Base-by-base conservation (phyloP, 352 stramenopile species). In the Phytophthora sansomeana region DNA sequence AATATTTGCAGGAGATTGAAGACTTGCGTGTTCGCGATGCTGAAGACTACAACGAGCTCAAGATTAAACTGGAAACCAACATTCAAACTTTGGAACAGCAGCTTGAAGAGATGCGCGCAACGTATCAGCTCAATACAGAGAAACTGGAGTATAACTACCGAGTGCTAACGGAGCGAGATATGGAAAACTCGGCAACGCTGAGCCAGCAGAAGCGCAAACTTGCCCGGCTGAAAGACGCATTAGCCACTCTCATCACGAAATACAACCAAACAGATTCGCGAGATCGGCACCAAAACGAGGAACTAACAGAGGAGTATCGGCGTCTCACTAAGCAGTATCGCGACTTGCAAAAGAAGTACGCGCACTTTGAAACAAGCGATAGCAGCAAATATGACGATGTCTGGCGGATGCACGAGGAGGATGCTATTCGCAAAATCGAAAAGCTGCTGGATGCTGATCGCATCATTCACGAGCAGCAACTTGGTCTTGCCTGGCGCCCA, bases 81-180 rank as follows among this genome's bases (percentile, higher is more conserved):
- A 98, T 98, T 64, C 95, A 98, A 69, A 97, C 92, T 21, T 86
- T 98, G 0, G 93, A 98, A 77, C 93, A 98, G 75, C 95, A 98
- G 71, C 85, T 98, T 21, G 93, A 98, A 69, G 93, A 98, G 47
- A 98, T 98, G 91, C 85, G 93, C 17, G 91, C 94, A 1, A 98
- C 93, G 28, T 98, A 98, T 69, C 91, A 98, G 64, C 88, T 98
- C 58, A 98, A 98, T 65, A 98, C 93, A 8, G 95, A 98, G 61
- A 98, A 98, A 67, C 85, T 98, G 49, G 95, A 98, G 75, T 98
- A 98, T 77, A 98, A 98, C 65, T 98, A 98, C 74, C 83, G 94
- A 24, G 93, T 98, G 7, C 81, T 98, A 9, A 98, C 90, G 0
- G 95, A 98, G 59, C 80, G 93, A 14, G 95, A 98, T 60, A 97